These are phyloP conservation scores for Mycena vitilis DNA, from an alignment of 768 basidiomycete species.

Conservation along the genomic window DNA sequence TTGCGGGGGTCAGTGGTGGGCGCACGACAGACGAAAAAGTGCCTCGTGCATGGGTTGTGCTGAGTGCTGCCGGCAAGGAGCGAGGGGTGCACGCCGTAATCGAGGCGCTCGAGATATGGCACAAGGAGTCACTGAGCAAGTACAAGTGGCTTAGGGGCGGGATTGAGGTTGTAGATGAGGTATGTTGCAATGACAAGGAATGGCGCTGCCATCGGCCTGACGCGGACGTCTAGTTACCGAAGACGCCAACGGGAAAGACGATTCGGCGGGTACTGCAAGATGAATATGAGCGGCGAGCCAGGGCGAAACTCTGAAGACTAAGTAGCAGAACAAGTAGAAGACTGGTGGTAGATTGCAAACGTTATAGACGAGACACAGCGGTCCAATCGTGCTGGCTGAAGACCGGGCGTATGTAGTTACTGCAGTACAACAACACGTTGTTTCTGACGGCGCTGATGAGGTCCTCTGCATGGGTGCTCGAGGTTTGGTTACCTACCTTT, in stretches of 20 bases:
- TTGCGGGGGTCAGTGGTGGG: slow-evolving; percentile 80
- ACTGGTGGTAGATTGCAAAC: no score
- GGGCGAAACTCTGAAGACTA: no score
- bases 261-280: slow-evolving; percentile 72
- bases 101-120: slow-evolving; percentile 69
- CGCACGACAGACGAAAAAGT: slow-evolving; percentile 78
- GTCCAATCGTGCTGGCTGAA: no score
- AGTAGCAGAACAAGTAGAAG: no score
- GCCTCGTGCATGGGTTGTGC: slow-evolving; percentile 83
- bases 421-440: no score
- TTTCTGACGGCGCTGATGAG: no score
- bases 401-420: no score
- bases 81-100: slow-evolving; percentile 56
- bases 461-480: no score
- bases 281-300: slow-evolving; percentile 55
- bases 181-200: slow-evolving; percentile 43
- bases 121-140: slow-evolving; percentile 70
- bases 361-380: no score
- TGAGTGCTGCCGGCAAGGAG: slow-evolving; percentile 66
- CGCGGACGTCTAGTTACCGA: slow-evolving; percentile 67
- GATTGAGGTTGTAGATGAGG: slow-evolving; percentile 73
- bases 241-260: slow-evolving; percentile 79
- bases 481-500: no score
- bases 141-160: slow-evolving; percentile 86
- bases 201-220: no score